These are phyloP conservation scores for Cyberlindnera veronae DNA, from an alignment of 805 yeast species.

Conservation along the genomic window DNA sequence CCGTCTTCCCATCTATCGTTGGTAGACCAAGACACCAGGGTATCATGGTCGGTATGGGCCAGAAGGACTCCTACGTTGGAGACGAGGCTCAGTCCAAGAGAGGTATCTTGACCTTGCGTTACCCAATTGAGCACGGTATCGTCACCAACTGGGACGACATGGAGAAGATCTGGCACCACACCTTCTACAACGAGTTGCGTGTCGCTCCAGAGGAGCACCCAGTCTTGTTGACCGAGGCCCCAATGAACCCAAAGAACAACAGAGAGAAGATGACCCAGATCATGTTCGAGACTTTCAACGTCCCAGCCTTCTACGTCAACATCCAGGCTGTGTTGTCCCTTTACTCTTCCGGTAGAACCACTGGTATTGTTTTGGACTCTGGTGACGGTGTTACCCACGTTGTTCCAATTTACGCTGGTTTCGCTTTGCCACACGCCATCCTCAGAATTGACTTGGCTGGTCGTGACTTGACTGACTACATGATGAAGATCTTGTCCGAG, in stretches of 20 bases:
- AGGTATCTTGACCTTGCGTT: slow-evolving; percentile 98
- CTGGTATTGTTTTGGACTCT: slow-evolving; percentile 98
- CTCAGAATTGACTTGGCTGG: slow-evolving; percentile 99
- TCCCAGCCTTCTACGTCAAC: slow-evolving; percentile 98
- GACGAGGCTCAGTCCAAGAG: slow-evolving; percentile 99
- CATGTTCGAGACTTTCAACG: slow-evolving; percentile 98
- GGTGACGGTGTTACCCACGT: slow-evolving; percentile 99
- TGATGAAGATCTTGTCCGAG: slow-evolving; percentile 97
- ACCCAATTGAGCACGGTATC: slow-evolving; percentile 99
- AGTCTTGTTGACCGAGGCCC: slow-evolving; percentile 98
- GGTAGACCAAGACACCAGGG: slow-evolving; percentile 99
- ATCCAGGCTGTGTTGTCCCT: slow-evolving; percentile 98
- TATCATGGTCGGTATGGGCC: slow-evolving; percentile 99
- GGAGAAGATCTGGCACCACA: slow-evolving; percentile 99
- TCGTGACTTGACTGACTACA: slow-evolving; percentile 98
- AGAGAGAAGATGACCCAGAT: slow-evolving; percentile 99
- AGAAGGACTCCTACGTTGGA: slow-evolving; percentile 99
- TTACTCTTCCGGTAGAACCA: slow-evolving; percentile 99
- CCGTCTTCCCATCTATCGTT: slow-evolving; percentile 99
- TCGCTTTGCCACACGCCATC: slow-evolving; percentile 98
- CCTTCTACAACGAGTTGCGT: slow-evolving; percentile 99
- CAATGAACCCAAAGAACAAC: slow-evolving; percentile 99
- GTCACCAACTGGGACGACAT: slow-evolving; percentile 99
- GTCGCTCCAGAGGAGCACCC: slow-evolving; percentile 99
- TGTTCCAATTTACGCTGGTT: slow-evolving; percentile 99